Evolutionary conservation across 352 stramenopile species (phyloP).

Genomic region (Globisporangium middletonii): DNA sequence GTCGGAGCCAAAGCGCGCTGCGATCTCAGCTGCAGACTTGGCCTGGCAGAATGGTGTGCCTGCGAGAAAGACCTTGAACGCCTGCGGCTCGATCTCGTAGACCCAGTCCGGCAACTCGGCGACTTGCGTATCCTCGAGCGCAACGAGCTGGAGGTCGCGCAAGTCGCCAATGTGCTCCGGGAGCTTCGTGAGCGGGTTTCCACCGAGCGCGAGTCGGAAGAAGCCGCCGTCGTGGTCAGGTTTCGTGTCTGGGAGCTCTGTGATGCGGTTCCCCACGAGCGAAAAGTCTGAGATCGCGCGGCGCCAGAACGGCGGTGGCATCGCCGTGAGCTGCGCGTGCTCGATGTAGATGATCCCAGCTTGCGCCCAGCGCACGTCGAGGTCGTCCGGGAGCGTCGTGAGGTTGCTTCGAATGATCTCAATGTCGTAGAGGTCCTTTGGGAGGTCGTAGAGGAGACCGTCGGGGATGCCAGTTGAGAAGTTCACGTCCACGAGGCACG

Average conservation of each 20-base stretch:
- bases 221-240: not conserved
- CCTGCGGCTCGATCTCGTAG: not conserved
- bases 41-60: not conserved
- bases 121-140: not conserved
- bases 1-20: not conserved
- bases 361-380: not conserved
- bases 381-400: conserved; percentile 1
- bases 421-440: conserved; percentile 5
- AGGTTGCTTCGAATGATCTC: conserved; percentile 10
- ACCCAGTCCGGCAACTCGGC: not conserved
- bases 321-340: not conserved
- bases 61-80: not conserved
- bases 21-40: not conserved
- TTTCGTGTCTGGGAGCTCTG: not conserved
- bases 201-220: not conserved
- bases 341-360: conserved; percentile 3
- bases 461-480: conserved; percentile 4
- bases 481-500: conserved; percentile 3
- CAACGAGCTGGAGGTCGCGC: not conserved
- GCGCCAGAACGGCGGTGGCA: not conserved
- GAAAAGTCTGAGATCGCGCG: conserved; percentile 4
- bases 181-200: not conserved
- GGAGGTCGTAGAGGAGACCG: conserved; percentile 7
- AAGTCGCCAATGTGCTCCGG: not conserved
- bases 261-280: conserved; percentile 4